These are phyloP conservation scores for Holtermanniella nyarrowii DNA, from an alignment of 768 basidiomycete species.

Conservation along the genomic window DNA sequence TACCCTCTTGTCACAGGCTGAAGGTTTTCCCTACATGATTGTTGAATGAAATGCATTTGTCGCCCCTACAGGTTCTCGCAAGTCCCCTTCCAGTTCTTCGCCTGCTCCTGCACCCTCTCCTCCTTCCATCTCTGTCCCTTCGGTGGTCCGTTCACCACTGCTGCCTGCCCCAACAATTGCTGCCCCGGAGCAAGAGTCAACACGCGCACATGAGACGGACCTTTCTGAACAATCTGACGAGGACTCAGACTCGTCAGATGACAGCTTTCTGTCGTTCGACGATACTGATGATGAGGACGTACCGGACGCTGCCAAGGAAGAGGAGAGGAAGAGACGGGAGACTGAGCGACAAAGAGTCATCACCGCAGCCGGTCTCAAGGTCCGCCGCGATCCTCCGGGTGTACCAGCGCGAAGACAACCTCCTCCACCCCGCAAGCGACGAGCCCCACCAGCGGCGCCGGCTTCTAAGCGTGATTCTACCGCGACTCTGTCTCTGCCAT, in stretches of 20 bases:
- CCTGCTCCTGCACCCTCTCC: too few species aligned
- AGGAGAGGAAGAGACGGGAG: conserved; percentile 54
- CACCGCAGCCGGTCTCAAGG: conserved; percentile 76
- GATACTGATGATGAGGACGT: conserved; percentile 44
- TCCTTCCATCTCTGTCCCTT: too few species aligned
- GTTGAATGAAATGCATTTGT: not conserved
- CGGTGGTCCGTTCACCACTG: too few species aligned
- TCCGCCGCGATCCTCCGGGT: conserved; percentile 55
- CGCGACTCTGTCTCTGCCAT: too few species aligned
- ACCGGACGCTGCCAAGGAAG: conserved; percentile 44
- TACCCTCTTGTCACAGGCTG: conserved; percentile 56
- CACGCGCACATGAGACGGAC: too few species aligned
- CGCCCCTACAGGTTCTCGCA: not conserved
- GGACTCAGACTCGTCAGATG: conserved; percentile 37
- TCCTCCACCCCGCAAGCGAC: conserved; percentile 12
- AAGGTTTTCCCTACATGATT: conserved; percentile 49
- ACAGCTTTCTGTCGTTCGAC: conserved; percentile 46
- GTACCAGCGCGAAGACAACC: conserved; percentile 13
- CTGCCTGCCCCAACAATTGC: too few species aligned
- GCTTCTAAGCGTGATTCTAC: conserved; percentile 42
- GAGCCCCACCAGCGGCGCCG: conserved; percentile 32
- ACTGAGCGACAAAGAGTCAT: conserved; percentile 69
- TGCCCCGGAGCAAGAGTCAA: too few species aligned
- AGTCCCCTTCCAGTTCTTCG: not conserved
- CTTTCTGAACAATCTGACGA: conserved; percentile 42